Conservation (phyloP, 139 green algal species). For the Ettlia oleoabundans region DNA sequence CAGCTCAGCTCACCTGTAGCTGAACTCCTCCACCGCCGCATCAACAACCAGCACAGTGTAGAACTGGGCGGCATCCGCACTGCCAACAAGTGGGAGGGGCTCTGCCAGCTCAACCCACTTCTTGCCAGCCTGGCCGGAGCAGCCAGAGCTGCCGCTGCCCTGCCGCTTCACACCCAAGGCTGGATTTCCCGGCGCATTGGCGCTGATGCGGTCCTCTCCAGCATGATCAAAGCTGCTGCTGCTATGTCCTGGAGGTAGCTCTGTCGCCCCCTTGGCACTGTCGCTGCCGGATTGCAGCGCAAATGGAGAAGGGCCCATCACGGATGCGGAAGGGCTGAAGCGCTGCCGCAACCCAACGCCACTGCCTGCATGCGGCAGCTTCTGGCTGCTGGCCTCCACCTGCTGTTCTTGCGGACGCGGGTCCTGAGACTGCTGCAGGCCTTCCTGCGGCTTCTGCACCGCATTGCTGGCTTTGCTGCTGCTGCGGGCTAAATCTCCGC, state of each 20-base stretch:
- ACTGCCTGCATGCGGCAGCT: neutral
- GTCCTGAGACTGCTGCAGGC: too few species aligned
- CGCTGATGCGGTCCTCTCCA: neutral
- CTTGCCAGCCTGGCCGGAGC: neutral
- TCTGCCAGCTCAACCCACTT: slow-evolving; percentile 22
- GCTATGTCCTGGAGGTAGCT: too few species aligned
- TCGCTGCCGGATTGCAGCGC: neutral
- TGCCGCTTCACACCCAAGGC: neutral
- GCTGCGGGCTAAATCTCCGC: too few species aligned
- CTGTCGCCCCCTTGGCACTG: too few species aligned
- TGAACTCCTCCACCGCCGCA: slow-evolving; percentile 13
- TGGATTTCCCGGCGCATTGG: too few species aligned
- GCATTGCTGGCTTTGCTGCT: too few species aligned
- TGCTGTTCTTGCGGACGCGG: neutral
- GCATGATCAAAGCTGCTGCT: neutral
- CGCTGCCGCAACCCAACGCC: neutral
- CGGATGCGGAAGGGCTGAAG: neutral
- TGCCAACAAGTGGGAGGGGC: neutral
- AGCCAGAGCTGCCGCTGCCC: neutral
- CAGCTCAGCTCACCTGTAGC: slow-evolving; percentile 3
- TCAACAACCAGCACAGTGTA: slow-evolving; percentile 25
- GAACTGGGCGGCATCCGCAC: slow-evolving; percentile 23
- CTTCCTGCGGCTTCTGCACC: too few species aligned
- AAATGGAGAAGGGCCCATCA: neutral
- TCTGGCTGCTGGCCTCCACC: neutral